A percentile compares a stretch with the other conserved stretches of the same genome.
These are phyloP conservation scores for Verticillium dahliae DNA, from an alignment of 2,329 filamentous ascomycete species.

Conservation along the genomic window DNA sequence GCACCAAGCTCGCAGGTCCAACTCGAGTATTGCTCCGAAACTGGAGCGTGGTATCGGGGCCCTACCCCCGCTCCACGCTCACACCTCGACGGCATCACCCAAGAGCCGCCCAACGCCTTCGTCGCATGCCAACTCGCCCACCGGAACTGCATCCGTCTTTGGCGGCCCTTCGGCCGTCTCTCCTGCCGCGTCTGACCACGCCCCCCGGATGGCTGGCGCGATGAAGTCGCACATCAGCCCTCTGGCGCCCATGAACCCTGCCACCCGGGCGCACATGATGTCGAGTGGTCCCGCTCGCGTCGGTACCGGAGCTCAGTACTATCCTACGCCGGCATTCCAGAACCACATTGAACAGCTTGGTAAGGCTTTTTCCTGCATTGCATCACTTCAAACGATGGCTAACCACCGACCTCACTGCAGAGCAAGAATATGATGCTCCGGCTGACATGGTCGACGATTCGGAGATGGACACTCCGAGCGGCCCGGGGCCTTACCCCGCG, in stretches of 20 bases:
- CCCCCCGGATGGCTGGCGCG: constrained; percentile 26
- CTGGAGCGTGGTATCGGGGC: constrained; percentile 47
- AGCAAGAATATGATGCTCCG: constrained; percentile 94
- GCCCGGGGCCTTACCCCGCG: constrained; percentile 59
- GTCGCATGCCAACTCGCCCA: constrained; percentile 61
- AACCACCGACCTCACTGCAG: constrained; percentile 58
- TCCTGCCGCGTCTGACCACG: constrained; percentile 40
- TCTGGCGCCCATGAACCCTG: constrained; percentile 21
- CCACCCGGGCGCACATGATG: constrained; percentile 26
- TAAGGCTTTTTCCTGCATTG: constrained; percentile 56
- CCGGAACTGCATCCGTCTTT: constrained; percentile 39
- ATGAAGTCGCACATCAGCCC: constrained; percentile 33
- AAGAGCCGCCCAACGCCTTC: constrained; percentile 77
- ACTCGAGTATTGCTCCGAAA: constrained; percentile 70
- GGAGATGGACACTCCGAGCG: constrained; percentile 61
- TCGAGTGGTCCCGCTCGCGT: constrained; percentile 24
- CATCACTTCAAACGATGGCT: constrained; percentile 54
- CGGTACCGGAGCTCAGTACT: constrained; percentile 52
- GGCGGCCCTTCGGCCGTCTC: constrained; percentile 30
- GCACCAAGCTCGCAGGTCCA: constrained; percentile 67
- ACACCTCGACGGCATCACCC: constrained; percentile 53
- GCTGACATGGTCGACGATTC: constrained; percentile 82
- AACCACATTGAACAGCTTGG: constrained; percentile 94
- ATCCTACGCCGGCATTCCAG: constrained; percentile 76
- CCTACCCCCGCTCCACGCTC: constrained; percentile 36